A percentile compares a stretch with the other conserved stretches of the same genome.
Conservation (phyloP, 371 early-diverging fungal species). For the Conidiobolus coronatus region DNA sequence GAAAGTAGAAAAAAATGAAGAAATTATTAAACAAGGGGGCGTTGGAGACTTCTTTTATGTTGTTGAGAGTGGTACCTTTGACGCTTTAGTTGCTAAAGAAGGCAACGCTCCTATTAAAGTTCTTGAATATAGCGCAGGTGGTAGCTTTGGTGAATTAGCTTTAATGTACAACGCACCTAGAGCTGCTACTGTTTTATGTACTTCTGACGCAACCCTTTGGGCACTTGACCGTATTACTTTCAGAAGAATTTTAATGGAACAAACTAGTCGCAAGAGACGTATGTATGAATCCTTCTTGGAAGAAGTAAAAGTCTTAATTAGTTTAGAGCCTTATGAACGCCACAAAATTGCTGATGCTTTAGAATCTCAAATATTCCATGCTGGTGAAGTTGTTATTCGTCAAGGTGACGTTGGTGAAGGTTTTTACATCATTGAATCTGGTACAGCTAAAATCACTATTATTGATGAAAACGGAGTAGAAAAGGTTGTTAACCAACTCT, state of each 20-base stretch:
- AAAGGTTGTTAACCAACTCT: constrained; percentile 32
- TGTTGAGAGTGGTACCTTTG: constrained; percentile 59
- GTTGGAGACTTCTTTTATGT: constrained; percentile 61
- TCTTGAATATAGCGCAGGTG: constrained; percentile 31
- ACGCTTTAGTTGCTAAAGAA: constrained; percentile 24
- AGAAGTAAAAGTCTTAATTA: constrained; percentile 37
- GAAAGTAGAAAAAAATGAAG: constrained; percentile 34
- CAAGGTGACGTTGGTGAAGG: constrained; percentile 42
- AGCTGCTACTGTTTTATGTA: constrained; percentile 60
- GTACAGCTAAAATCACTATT: constrained; percentile 57
- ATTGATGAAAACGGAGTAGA: constrained; percentile 47
- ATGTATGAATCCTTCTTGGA: constrained; percentile 59
- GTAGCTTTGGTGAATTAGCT: constrained; percentile 73
- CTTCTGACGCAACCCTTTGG: constrained; percentile 45
- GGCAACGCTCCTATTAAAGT: constrained; percentile 22
- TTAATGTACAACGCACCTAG: constrained; percentile 79
- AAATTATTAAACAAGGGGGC: constrained; percentile 74
- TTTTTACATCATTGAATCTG: constrained; percentile 74
- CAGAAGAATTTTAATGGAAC: constrained; percentile 49
- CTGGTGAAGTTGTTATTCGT: constrained; percentile 35
- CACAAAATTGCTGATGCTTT: constrained; percentile 65
- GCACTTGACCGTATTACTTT: constrained; percentile 66
- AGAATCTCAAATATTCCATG: constrained; percentile 37
- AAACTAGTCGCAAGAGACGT: constrained; percentile 37
- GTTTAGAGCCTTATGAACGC: constrained; percentile 38